Base-by-base conservation (phyloP, 805 yeast genomes). In the Lachancea mirantina region DNA sequence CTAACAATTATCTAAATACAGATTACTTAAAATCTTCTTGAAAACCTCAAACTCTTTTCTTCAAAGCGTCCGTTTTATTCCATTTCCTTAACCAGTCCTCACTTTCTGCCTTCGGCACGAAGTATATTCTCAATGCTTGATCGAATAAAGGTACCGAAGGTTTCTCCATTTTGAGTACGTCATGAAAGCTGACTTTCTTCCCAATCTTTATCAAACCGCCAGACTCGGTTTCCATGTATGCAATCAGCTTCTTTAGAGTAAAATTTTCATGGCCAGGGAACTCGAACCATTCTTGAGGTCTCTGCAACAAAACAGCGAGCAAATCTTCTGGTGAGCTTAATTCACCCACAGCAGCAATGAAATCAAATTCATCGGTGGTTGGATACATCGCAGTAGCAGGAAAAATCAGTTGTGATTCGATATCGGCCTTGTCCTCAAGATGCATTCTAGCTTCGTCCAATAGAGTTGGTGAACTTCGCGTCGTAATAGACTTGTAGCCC, bases 161-260 rank as follows among this genome's bases (percentile, higher is more conserved):
- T 6, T 59, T 59, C 22, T 69, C 73, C 30, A 74, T 68, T 61
- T 74, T 68, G 41, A 89, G 65, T 1, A 78, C 81, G 32, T 72
- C 70, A 46, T 74, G 71, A 14, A 89, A 53, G 1, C 82, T 63
- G 14, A 76, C 70, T 43, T 82, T 84, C 54, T 79, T 83, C 17
- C 95, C 95, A 4, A 81, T 74, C 57, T 84, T 85, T 27, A 85
- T 78, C 39, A 89, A 66, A 0, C 96, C 96, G 31, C 96, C 96
- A 2, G 75, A 49, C 19, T 61, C 67, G 0, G 96, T 84, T 55
- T 84, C 96, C 76, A 84, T 76, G 56, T 68, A 89, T 5, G 80
- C 79, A 32, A 82, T 78, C 16, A 87, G 59, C 34, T 70, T 71
- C 42, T 70, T 74, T 4, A 70, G 56, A 0, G 66, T 61, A 52